phyloP scores from a whole-genome alignment of 495 filamentous ascomycete genomes.

The Podospora appendiculata region DNA sequence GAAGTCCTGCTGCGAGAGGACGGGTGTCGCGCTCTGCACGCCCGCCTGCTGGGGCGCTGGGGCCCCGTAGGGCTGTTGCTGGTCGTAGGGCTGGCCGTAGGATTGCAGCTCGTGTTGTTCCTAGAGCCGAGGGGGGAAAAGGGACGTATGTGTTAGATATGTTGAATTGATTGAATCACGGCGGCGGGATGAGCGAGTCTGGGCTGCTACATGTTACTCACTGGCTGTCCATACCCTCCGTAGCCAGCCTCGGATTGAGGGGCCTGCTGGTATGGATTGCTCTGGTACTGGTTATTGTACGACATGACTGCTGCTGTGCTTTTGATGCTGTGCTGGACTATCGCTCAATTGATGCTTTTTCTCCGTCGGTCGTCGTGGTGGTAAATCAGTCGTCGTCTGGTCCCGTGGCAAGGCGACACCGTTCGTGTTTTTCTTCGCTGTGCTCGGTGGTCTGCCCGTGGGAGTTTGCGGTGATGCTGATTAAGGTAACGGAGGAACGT shows the following conservation, averaged over 20 bases:
- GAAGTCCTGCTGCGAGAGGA: conserved; percentile 50
- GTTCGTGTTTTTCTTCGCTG: too few relatives aligned
- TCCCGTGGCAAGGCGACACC: too few relatives aligned
- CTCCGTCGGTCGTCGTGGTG: too few relatives aligned
- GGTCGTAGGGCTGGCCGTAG: background rate
- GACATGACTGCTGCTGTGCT: conserved; percentile 32
- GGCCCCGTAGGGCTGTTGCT: conserved; percentile 8
- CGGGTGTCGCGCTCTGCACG: conserved; percentile 18
- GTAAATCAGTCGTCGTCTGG: too few relatives aligned
- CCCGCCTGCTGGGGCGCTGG: conserved; percentile 12
- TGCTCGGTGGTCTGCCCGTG: too few relatives aligned
- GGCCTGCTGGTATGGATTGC: conserved; percentile 35
- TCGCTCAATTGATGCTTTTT: conserved; percentile 8
- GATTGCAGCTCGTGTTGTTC: conserved; percentile 35
- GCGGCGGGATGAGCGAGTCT: background rate
- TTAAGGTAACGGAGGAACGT: too few relatives aligned
- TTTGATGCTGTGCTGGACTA: background rate
- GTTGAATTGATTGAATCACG: background rate
- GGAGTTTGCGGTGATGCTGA: too few relatives aligned
- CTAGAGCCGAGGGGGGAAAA: conserved; percentile 5
- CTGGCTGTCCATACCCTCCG: conserved; percentile 21
- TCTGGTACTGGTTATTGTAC: conserved; percentile 29
- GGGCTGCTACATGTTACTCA: conserved; percentile 10
- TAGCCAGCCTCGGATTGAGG: conserved; percentile 41
- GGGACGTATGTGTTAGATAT: background rate